phyloP scores from a whole-genome alignment of 2,329 filamentous ascomycete species.

The Fusarium armeniacum region DNA sequence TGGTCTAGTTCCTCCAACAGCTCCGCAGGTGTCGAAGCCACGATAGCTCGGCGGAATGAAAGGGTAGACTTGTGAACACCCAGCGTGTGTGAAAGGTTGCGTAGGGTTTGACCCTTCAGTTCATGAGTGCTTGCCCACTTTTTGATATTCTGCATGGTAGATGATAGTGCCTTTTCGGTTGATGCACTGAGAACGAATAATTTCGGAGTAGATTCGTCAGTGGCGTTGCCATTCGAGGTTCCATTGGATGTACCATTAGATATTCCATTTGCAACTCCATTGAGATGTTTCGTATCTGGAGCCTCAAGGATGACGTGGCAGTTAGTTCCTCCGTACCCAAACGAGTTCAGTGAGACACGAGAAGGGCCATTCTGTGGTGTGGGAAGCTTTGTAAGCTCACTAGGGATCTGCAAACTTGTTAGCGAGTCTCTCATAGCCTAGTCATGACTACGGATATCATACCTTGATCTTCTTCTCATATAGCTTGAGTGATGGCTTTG shows the following conservation, averaged over 20 bases:
- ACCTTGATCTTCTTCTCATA: conserved; percentile 20
- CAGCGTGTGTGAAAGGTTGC: not conserved
- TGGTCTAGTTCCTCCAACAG: conserved; percentile 1
- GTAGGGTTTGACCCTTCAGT: not conserved
- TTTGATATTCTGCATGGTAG: not conserved
- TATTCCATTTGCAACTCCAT: not conserved
- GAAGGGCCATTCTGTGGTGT: not conserved
- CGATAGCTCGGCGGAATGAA: conserved; percentile 7
- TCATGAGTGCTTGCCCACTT: not conserved
- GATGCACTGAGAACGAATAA: conserved; percentile 10
- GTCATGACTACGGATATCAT: rapidly evolving
- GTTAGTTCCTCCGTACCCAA: conserved; percentile 21
- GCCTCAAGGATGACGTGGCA: conserved; percentile 15
- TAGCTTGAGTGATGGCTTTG: conserved; percentile 11
- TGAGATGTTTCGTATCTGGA: not conserved
- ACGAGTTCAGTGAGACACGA: conserved; percentile 15
- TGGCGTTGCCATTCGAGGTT: not conserved
- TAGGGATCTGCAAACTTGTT: not conserved
- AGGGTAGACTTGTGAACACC: not conserved
- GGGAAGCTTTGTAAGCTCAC: conserved; percentile 5
- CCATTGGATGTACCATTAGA: not conserved
- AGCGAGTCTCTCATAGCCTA: not conserved
- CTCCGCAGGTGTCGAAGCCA: not conserved
- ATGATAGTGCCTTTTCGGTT: conserved; percentile 6
- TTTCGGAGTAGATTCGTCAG: not conserved